Percentiles rank a stretch among this genome's conserved stretches.
These are phyloP conservation scores for Lipomyces starkeyi DNA, from an alignment of 805 yeast species.

Conservation along the genomic window DNA sequence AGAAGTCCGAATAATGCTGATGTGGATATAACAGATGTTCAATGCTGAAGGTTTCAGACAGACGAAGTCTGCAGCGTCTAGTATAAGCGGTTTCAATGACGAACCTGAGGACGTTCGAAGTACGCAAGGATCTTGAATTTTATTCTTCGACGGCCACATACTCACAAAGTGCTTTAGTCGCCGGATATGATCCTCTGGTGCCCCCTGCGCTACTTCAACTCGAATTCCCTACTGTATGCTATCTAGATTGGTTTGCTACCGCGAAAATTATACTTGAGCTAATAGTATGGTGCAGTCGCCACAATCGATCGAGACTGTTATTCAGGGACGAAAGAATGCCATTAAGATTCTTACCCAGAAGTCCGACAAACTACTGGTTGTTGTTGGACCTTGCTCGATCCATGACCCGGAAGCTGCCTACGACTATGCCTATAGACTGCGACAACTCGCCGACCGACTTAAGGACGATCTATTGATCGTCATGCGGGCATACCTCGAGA, in stretches of 20 bases:
- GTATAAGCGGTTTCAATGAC: conserved; percentile 28
- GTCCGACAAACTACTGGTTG: conserved; percentile 83
- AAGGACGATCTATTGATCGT: conserved; percentile 78
- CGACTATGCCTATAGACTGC: conserved; percentile 79
- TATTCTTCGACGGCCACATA: neutral
- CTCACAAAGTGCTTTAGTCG: conserved; percentile 19
- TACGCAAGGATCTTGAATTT: conserved; percentile 9
- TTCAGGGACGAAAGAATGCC: conserved; percentile 78
- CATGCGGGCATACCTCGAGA: conserved; percentile 98
- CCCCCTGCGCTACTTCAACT: conserved; percentile 90
- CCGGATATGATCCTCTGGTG: conserved; percentile 90
- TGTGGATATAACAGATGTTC: conserved; percentile 27
- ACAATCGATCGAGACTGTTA: conserved; percentile 57
- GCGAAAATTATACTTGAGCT: conserved; percentile 40
- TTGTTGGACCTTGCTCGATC: conserved; percentile 97
- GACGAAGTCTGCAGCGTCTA: conserved; percentile 28
- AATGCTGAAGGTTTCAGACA: conserved; percentile 25
- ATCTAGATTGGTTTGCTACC: conserved; percentile 30
- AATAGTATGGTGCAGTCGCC: conserved; percentile 14
- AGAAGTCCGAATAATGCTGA: neutral
- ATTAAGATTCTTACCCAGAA: conserved; percentile 71
- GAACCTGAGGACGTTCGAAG: conserved; percentile 42
- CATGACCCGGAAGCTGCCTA: conserved; percentile 90
- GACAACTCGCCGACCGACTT: conserved; percentile 70
- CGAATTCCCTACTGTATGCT: conserved; percentile 62